Evolutionary conservation across 73 alveolate species (phyloP).

Genomic region (Paramecium caudatum): DNA sequence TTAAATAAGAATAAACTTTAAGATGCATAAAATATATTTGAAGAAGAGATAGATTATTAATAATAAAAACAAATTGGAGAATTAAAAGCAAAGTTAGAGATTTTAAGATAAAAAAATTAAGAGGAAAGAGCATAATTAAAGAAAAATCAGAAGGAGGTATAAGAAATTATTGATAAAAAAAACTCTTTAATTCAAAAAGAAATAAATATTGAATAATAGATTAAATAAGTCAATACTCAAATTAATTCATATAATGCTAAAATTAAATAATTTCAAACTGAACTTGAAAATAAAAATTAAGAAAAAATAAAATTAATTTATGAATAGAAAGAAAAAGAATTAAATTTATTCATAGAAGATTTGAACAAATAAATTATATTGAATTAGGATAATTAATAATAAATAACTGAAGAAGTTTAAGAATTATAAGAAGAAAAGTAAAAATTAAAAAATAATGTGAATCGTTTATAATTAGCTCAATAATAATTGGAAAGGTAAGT

Average conservation of each 20-base stretch:
- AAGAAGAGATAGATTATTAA: conserved; percentile 12
- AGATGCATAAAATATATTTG: neutral
- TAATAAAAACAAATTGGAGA: conserved; percentile 12
- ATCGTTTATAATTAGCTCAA: neutral
- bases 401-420: neutral
- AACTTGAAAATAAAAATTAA: neutral
- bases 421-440: conserved; percentile 23
- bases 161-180: neutral
- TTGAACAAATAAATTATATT: neutral
- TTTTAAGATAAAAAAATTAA: neutral
- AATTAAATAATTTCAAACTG: neutral
- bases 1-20: neutral
- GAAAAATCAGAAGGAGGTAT: neutral
- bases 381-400: neutral
- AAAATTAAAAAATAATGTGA: neutral
- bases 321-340: conserved; percentile 35
- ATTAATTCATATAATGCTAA: conserved; percentile 33
- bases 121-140: conserved; percentile 1
- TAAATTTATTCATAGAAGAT: neutral
- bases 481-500: neutral
- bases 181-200: neutral
- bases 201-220: neutral
- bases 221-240: neutral
- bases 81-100: conserved; percentile 6
- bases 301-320: conserved; percentile 29